Evolutionary conservation across 1,284 basidiomycete genomes (phyloP).

Genomic region (Singerocomus rubriflavus): DNA sequence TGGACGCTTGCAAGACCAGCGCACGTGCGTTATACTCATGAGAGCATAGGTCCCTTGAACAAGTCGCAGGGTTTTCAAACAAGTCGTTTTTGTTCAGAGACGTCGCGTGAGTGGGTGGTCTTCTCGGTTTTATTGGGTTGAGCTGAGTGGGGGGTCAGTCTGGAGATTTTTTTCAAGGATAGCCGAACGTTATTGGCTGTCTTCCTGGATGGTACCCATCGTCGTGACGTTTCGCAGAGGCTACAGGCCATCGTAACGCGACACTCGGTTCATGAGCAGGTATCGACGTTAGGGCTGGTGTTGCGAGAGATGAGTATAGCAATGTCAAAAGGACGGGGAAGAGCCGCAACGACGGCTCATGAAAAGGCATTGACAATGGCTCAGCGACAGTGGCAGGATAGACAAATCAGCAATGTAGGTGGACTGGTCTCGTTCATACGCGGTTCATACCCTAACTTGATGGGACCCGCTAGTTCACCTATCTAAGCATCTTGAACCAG

Average conservation of each 20-base stretch:
- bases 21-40: conserved; percentile 11
- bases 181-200: conserved; percentile 80
- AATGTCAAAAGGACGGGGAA: conserved; percentile 38
- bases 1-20: conserved; percentile 42
- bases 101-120: conserved; percentile 62
- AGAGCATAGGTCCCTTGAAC: conserved; percentile 67
- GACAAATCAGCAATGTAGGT: conserved; percentile 86
- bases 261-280: conserved; percentile 29
- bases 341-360: conserved; percentile 36
- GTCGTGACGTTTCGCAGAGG: conserved; percentile 62
- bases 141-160: conserved; percentile 37
- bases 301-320: conserved; percentile 30
- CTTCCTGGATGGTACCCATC: conserved; percentile 67
- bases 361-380: conserved; percentile 66
- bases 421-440: not conserved
- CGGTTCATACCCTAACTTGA: not conserved
- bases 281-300: conserved; percentile 24
- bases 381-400: conserved; percentile 77
- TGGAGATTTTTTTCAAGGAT: conserved; percentile 91
- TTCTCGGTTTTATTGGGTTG: conserved; percentile 1
- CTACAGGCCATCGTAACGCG: conserved; percentile 48
- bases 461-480: conserved; percentile 63
- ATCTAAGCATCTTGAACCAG: conserved; percentile 84
- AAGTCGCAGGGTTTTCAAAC: conserved; percentile 76
- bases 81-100: conserved; percentile 88